Percentiles rank a stretch among this genome's conserved stretches.
phyloP scores from a whole-genome alignment of 2,329 filamentous ascomycete genomes.

The Trichophaea hybrida region DNA sequence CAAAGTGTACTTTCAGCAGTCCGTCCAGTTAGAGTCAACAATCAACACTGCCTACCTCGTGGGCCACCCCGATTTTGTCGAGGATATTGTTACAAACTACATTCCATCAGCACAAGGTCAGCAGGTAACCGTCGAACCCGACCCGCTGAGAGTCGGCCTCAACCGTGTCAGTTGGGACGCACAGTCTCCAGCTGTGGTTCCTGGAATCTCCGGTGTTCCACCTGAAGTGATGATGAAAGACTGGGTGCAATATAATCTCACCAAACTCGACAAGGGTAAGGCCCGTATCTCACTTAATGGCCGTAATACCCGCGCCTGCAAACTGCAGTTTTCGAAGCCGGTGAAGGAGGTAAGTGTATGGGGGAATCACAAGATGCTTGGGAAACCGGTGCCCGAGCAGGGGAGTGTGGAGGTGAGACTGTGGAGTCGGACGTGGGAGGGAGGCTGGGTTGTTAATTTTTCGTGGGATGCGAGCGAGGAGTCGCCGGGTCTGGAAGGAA shows the following conservation, averaged over 20 bases:
- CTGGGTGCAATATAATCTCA: slow-evolving; percentile 55
- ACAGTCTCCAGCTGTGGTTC: slow-evolving; percentile 34
- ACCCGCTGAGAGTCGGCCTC: slow-evolving; percentile 39
- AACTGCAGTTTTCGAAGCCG: slow-evolving; percentile 54
- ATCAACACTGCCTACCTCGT: slow-evolving; percentile 53
- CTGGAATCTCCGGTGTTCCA: slow-evolving; percentile 39
- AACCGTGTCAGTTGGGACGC: slow-evolving; percentile 50
- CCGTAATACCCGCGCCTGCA: slow-evolving; percentile 64
- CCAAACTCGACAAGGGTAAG: slow-evolving; percentile 34
- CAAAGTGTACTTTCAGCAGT: slow-evolving; percentile 78
- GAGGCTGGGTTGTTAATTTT: slow-evolving; percentile 61
- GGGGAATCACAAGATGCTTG: slow-evolving; percentile 30
- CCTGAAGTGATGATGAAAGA: slow-evolving; percentile 45
- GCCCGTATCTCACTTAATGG: slow-evolving; percentile 55
- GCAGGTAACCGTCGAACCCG: slow-evolving; percentile 39
- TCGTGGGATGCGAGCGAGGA: slow-evolving; percentile 39
- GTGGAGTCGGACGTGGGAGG: slow-evolving; percentile 69
- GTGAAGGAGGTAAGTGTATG: slow-evolving; percentile 50
- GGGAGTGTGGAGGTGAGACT: slow-evolving; percentile 48
- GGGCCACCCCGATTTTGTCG: slow-evolving; percentile 54
- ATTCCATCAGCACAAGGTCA: slow-evolving; percentile 47
- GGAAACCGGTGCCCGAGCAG: slow-evolving; percentile 31
- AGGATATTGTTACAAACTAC: slow-evolving; percentile 42
- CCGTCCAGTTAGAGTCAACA: slow-evolving; percentile 60
- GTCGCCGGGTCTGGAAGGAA: slow-evolving; percentile 23